Base-by-base conservation (phyloP, 2,329 filamentous ascomycete species). In the Monosporascus sp. region DNA sequence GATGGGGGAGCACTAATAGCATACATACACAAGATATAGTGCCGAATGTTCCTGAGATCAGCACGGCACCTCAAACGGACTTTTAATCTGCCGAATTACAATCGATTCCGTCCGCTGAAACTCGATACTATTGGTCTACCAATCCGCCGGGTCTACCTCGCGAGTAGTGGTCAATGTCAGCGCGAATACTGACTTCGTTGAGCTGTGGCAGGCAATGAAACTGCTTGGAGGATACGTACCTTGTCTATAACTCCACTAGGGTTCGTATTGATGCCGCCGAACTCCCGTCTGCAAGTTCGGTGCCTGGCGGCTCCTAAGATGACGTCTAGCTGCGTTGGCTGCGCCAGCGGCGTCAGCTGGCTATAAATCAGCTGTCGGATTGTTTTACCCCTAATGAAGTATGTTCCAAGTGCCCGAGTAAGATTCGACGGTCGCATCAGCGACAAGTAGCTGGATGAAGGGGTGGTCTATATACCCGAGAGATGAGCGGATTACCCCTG, bases 381-480 rank as follows among this genome's bases (percentile, higher is more conserved):
- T 20, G n/a, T 17, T 26, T 17, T 5, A 28, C 22, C n/a, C 9
- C 14, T 46, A 46, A 26, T 46, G 14, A 31, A 17, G 43, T 3
- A 17, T 17, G 7, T 28, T 17, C 22, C 43, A n/a, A 28, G 14
- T 18, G 2, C 22, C 26, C 14, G 11, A 46, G 20, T 17, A 7
- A 49, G 51, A 50, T 45, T 51, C 48, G 38, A 40, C 51, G 50
- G 48, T 52, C 51, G 49, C 50, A 46, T 51, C 47, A 46, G 45
- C 45, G 44, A 63, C 65, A 68, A 66, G 65, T 69, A 65, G 63
- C 60, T 56, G 52, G 62, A 60, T 61, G 60, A 53, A 58, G 61
- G 61, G 63, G 62, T 63, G 68, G 65, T 69, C 68, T 74, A 72
- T 71, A 74, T 72, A 71, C 58, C 51, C 51, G 56, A 58, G 53